Base-by-base conservation (phyloP, 1,139 yeast species). In the Scheffersomyces parashehatae region DNA sequence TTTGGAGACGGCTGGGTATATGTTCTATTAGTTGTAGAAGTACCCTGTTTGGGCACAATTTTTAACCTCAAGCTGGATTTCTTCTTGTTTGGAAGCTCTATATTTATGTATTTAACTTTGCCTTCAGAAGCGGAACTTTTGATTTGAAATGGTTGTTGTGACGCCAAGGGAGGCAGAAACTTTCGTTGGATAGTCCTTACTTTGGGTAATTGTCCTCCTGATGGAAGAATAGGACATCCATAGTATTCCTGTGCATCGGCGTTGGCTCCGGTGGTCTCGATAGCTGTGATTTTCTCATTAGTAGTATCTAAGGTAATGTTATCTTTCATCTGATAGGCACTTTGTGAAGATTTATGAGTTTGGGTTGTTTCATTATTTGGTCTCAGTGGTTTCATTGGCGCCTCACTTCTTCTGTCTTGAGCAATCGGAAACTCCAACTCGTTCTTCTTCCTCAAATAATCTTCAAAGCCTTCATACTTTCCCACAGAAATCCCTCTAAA, bases 391-490 rank as follows among this genome's bases (percentile, higher is more conserved):
- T 31, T n/a, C 11, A 2, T 9, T 14, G n/a, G 31, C 12, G 6
- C 13, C n/a, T 6, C 6, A 12, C 31, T 29, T n/a, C 5, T 6
- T n/a, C 31, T n/a, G 3, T 29, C 31, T 3, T 29, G 31, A 12
- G 12, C 3, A 14, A 4, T 14, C 3, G 11, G 10, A 14, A 14
- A 15, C 13, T 31, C 24, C 7, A 6, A 14, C 16, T 14, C 9
- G 9, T 28, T 11, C 14, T 26, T 8, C 13, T 31, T 29, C 32
- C 36, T 13, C 10, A 49, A 24, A 36, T 53, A 61, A 9, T 53
- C 56, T 8, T 37, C 28, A 38, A 53, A 61, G 4, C 63, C 62
- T 31, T 60, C 61, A 37, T 42, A 32, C 35, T 43, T 48, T 2
- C 34, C 40, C 8, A 61, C 35, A 5, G 39, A 16, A 8, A 59